Conservation (phyloP, 2,329 filamentous ascomycete genomes). For the Aspergillus ochraceoroseus region DNA sequence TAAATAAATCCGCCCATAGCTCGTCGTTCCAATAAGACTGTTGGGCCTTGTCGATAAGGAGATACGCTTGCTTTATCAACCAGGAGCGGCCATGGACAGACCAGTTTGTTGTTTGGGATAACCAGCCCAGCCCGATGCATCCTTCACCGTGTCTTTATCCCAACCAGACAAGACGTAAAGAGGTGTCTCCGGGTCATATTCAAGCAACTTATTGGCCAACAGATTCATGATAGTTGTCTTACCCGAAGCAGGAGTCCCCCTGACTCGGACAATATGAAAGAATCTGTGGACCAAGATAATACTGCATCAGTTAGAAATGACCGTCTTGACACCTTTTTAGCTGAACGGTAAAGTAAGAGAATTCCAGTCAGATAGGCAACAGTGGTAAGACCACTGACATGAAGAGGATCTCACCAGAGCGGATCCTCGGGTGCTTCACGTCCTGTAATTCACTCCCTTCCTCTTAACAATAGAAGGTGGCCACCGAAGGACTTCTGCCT, state of each 20-base stretch:
- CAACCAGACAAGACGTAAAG: slow-evolving; percentile 12
- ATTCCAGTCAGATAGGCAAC: too few relatives aligned
- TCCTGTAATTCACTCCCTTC: too few relatives aligned
- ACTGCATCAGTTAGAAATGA: too few relatives aligned
- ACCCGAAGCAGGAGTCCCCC: slow-evolving; percentile 12
- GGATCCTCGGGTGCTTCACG: too few relatives aligned
- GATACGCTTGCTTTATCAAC: slow-evolving; percentile 7
- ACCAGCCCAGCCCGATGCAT: slow-evolving; percentile 2
- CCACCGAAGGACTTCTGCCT: too few relatives aligned
- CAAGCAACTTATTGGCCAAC: slow-evolving; percentile 13
- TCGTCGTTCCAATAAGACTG: slow-evolving; percentile 10
- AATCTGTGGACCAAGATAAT: too few relatives aligned
- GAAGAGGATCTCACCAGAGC: too few relatives aligned
- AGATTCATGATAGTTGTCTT: slow-evolving; percentile 17
- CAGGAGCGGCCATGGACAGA: slow-evolving; percentile 8
- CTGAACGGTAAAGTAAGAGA: too few relatives aligned
- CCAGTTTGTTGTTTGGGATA: slow-evolving; percentile 14
- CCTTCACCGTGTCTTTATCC: neutral
- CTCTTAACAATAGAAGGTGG: too few relatives aligned
- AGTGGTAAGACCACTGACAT: too few relatives aligned
- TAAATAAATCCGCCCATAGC: slow-evolving; percentile 15
- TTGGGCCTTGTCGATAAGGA: slow-evolving; percentile 18
- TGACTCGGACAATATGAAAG: slow-evolving; percentile 11
- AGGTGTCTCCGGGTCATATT: slow-evolving; percentile 3
- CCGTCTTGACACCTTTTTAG: too few relatives aligned